Evolutionary conservation across 148 eudicot genomes (phyloP).

Genomic region (Mesembryanthemum crystallinum): DNA sequence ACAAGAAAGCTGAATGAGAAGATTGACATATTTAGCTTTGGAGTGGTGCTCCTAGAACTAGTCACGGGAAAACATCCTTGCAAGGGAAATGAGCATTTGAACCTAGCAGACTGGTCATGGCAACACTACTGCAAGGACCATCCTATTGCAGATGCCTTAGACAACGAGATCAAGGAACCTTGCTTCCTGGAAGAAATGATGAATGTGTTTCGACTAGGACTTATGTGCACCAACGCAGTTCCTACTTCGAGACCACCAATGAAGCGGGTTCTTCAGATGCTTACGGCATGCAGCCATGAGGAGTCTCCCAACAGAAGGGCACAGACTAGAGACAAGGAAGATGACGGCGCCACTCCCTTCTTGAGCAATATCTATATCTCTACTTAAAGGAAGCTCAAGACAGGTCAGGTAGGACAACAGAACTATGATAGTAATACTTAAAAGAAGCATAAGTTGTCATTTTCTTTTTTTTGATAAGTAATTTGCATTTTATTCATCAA

Average conservation of each 20-base stretch:
- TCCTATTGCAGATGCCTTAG: too few relatives aligned
- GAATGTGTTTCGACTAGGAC: conserved; percentile 47
- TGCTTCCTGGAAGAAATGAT: conserved; percentile 43
- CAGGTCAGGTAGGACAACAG: too few relatives aligned
- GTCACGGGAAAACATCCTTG: conserved; percentile 55
- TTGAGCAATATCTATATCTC: conserved; percentile 29
- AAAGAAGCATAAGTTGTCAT: too few relatives aligned
- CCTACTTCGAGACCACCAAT: conserved; percentile 56
- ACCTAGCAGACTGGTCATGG: conserved; percentile 77
- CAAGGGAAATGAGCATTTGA: conserved; percentile 37
- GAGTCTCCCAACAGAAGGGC: conserved; percentile 17
- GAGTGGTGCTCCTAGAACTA: conserved; percentile 61
- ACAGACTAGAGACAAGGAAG: conserved; percentile 22
- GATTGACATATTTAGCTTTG: conserved; percentile 63
- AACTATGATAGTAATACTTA: too few relatives aligned
- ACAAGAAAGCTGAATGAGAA: too few relatives aligned
- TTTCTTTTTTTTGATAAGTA: too few relatives aligned
- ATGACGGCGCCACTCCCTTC: conserved; percentile 39
- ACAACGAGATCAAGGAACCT: conserved; percentile 37
- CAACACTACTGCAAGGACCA: conserved; percentile 37
- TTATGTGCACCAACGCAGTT: conserved; percentile 42
- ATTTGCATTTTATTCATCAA: too few relatives aligned
- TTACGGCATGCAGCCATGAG: conserved; percentile 20
- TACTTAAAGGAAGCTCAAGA: too few relatives aligned
- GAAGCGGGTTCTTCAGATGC: conserved; percentile 56